phyloP scores from a whole-genome alignment of 495 filamentous ascomycete species.

The Penicillium paxilli region DNA sequence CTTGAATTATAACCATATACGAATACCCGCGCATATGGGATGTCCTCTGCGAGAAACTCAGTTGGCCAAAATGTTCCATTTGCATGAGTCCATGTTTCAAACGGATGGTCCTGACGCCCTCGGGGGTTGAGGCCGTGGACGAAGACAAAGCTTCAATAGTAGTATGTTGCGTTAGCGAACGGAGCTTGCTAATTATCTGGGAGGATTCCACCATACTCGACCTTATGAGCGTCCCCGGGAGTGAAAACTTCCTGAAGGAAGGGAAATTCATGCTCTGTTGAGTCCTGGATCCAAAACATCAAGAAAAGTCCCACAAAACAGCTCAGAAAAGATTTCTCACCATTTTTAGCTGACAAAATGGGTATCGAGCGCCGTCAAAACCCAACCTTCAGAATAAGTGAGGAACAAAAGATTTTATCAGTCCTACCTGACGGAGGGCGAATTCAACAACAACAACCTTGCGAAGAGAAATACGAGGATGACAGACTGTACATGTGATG shows the following conservation, averaged over 20 bases:
- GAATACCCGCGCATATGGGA: slow-evolving; percentile 40
- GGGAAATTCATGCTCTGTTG: slow-evolving; percentile 31
- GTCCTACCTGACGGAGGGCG: not conserved
- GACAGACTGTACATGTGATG: slow-evolving; percentile 12
- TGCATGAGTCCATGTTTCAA: slow-evolving; percentile 39
- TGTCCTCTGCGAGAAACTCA: slow-evolving; percentile 40
- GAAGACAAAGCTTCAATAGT: slow-evolving; percentile 33
- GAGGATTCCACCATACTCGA: slow-evolving; percentile 26
- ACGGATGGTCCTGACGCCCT: slow-evolving; percentile 38
- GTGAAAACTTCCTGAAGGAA: slow-evolving; percentile 37
- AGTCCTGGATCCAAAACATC: slow-evolving; percentile 16
- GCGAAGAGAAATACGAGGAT: slow-evolving; percentile 9
- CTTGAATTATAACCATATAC: slow-evolving; percentile 47
- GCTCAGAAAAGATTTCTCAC: not conserved
- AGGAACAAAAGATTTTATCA: not conserved
- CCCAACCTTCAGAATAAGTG: not conserved
- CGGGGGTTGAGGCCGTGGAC: slow-evolving; percentile 42
- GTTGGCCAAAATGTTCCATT: slow-evolving; percentile 43
- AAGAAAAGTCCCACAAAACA: not conserved
- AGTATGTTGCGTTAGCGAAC: not conserved
- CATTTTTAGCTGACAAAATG: slow-evolving; percentile 2
- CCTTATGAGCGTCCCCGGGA: slow-evolving; percentile 26
- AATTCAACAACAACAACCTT: not conserved
- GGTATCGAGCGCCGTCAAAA: not conserved
- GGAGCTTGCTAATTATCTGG: not conserved